These are phyloP conservation scores for Colletotrichum sp. DNA, from an alignment of 2,329 filamentous ascomycete species.

Conservation along the genomic window DNA sequence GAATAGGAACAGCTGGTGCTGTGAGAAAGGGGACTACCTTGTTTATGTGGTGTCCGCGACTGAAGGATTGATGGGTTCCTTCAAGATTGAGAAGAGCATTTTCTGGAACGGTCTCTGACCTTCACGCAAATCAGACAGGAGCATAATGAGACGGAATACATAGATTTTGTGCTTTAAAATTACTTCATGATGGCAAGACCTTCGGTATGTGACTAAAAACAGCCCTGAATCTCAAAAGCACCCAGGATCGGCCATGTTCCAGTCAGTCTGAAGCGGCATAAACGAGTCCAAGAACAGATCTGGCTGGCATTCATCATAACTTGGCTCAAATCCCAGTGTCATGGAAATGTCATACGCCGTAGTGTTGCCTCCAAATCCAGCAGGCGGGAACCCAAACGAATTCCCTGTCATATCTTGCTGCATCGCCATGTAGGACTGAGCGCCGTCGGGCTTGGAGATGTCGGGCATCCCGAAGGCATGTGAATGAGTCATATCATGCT, in stretches of 20 bases:
- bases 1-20: constrained; percentile 67
- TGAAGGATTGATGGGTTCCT: constrained; percentile 53
- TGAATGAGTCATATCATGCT: neutral
- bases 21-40: constrained; percentile 69
- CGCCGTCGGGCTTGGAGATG: neutral
- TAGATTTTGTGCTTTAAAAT: accelerated
- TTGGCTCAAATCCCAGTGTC: constrained; percentile 12
- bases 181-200: neutral
- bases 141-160: neutral
- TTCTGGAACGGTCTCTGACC: constrained; percentile 70
- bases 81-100: constrained; percentile 63
- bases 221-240: neutral
- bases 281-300: constrained; percentile 7
- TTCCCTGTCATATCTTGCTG: neutral
- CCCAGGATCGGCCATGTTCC: neutral
- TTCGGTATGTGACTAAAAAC: neutral
- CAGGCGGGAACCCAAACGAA: neutral
- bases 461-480: neutral
- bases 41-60: constrained; percentile 58
- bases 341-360: neutral
- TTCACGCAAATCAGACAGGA: neutral
- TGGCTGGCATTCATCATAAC: constrained; percentile 6
- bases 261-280: constrained; percentile 5
- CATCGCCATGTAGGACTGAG: neutral
- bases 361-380: neutral